Percentiles rank a stretch among this genome's conserved stretches.
phyloP scores from a whole-genome alignment of 2,329 filamentous ascomycete genomes.

The Neonectria sp. region DNA sequence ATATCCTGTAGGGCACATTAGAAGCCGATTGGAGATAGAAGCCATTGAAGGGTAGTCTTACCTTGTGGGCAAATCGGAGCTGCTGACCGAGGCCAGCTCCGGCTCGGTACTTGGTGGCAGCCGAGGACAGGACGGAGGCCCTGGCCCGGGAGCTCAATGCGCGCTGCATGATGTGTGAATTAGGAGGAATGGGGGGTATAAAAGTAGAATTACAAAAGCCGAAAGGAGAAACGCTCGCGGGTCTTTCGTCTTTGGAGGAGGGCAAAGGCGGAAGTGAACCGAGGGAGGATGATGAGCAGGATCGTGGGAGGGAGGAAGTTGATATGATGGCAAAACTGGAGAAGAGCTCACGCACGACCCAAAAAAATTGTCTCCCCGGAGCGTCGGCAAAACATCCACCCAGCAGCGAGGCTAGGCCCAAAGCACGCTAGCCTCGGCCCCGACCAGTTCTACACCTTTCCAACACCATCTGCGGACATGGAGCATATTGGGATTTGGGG shows the following conservation, averaged over 20 bases:
- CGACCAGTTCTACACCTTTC: slow-evolving; percentile 54
- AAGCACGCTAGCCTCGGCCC: slow-evolving; percentile 48
- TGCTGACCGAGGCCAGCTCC: slow-evolving; percentile 82
- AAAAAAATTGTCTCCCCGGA: slow-evolving; percentile 59
- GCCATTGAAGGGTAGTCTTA: slow-evolving; percentile 58
- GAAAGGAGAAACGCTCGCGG: slow-evolving; percentile 45
- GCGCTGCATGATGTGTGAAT: slow-evolving; percentile 86
- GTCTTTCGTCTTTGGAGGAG: slow-evolving; percentile 48
- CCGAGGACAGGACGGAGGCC: slow-evolving; percentile 84
- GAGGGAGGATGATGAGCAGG: slow-evolving; percentile 33
- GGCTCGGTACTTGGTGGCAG: slow-evolving; percentile 75
- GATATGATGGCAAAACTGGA: slow-evolving; percentile 47
- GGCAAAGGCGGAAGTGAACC: slow-evolving; percentile 42
- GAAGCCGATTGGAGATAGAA: slow-evolving; percentile 25
- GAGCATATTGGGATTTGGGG: slow-evolving; percentile 16
- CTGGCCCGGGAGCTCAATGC: slow-evolving; percentile 86
- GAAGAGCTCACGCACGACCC: slow-evolving; percentile 46
- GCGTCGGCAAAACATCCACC: slow-evolving; percentile 58
- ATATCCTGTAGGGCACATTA: slow-evolving; percentile 78
- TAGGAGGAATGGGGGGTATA: slow-evolving; percentile 49
- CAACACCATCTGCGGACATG: slow-evolving; percentile 50
- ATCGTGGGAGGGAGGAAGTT: slow-evolving; percentile 42
- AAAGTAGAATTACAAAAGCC: slow-evolving; percentile 48
- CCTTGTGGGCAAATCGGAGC: slow-evolving; percentile 98
- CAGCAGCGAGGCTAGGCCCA: slow-evolving; percentile 50